Base-by-base conservation (phyloP, 208 protist genomes). In the Strigomonas galati region DNA sequence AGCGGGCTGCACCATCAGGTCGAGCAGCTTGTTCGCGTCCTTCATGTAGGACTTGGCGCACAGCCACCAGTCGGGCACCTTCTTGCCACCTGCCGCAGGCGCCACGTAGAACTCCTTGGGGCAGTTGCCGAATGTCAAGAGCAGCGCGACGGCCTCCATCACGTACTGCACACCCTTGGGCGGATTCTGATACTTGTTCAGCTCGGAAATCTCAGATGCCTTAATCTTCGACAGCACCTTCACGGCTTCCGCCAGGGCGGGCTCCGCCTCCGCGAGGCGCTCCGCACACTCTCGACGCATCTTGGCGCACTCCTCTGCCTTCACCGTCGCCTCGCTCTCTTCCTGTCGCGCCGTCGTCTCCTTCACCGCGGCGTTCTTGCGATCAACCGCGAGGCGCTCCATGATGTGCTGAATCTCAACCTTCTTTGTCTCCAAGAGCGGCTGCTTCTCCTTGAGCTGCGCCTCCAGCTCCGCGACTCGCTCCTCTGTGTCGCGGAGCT, bases 131-230 rank as follows among this genome's bases (percentile, higher is more conserved):
- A 99, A 96, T 0, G 86, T 94, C 37, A 97, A 77, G 69, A 97
- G 67, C 61, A 99, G 89, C 65, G 97, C 98, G 32, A 99, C 95
- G 27, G 97, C 96, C 83, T 99, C 95, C 95, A 99, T 98, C 19
- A 98, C 97, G 62, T 99, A 89, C 78, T 98, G 85, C 27, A 99
- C 98, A 74, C 97, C 97, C 62, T 87, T 92, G 0, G 98, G 98
- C 43, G 98, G 98, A 64, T 93, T 94, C 59, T 92, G 78, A 76
- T 99, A 98, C 74, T 98, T 93, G 67, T 95, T 97, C 68, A 99
- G 77, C 82, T 99, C 98, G n/a, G 82, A 87, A 71, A 99, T 90
- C 67, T 99, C 97, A 0, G 81, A 85, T 44, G 92, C 79, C 71
- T 99, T 99, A 56, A 99, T 92, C 69, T 91, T 95, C 7, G 94